phyloP scores from a whole-genome alignment of 1,284 basidiomycete species.

The Ceraceosorus guamensis region DNA sequence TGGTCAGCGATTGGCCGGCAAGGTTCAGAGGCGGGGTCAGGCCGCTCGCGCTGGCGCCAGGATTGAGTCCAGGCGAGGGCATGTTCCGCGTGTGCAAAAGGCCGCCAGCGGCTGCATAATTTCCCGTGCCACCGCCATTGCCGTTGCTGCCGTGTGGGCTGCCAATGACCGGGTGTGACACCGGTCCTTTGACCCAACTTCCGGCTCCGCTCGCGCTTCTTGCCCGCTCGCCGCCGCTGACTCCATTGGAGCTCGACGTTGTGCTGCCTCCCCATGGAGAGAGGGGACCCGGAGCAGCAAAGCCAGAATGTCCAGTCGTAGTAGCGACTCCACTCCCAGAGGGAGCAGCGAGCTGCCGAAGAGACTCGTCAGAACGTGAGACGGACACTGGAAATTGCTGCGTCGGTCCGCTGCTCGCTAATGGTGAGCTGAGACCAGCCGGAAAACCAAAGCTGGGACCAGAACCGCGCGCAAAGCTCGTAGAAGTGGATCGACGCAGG shows the following conservation, averaged over 20 bases:
- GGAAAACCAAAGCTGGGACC: not conserved
- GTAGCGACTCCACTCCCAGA: no score
- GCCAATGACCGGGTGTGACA: not conserved
- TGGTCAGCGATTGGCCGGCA: not conserved
- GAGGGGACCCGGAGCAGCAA: not conserved
- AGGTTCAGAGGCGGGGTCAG: not conserved
- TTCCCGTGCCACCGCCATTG: no score
- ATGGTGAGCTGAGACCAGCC: no score
- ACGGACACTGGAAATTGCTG: no score
- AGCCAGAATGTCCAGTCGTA: no score
- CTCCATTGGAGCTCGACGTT: no score
- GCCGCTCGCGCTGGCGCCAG: not conserved
- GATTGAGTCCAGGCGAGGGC: not conserved
- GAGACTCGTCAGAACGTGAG: no score
- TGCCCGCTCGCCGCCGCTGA: not conserved
- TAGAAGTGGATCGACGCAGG: slow-evolving; percentile 1
- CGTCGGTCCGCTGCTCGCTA: no score
- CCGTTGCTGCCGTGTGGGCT: no score
- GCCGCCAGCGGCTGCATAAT: no score
- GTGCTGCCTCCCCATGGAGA: not conserved
- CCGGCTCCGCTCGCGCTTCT: not conserved
- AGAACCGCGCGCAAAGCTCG: slow-evolving; percentile 6
- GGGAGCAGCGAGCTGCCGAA: no score
- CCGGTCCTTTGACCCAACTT: not conserved
- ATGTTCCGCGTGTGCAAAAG: no score